These are phyloP conservation scores for Aspergillus bridgeri DNA, from an alignment of 495 filamentous ascomycete species.

Conservation along the genomic window DNA sequence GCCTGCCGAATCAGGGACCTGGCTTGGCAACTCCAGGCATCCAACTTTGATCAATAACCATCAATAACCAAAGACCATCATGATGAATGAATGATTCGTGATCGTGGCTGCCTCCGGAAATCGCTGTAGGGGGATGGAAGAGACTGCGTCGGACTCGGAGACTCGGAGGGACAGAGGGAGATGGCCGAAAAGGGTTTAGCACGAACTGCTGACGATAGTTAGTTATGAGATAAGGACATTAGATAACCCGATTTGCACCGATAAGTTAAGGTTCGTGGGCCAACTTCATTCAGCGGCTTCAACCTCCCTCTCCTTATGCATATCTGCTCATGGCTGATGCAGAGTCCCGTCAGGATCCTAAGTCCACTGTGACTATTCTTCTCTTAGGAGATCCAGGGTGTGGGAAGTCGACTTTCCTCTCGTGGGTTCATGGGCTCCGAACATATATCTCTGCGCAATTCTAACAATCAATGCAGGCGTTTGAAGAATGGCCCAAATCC, in stretches of 20 bases:
- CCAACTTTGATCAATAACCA: too few species aligned
- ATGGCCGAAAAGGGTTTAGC: background rate
- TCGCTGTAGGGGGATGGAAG: too few species aligned
- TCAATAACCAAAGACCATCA: too few species aligned
- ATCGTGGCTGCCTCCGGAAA: too few species aligned
- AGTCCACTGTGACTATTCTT: constrained; percentile 61
- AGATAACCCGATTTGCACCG: background rate
- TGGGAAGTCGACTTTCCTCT: constrained; percentile 86
- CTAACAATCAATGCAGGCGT: constrained; percentile 15
- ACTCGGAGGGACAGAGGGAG: too few species aligned
- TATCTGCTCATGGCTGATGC: background rate
- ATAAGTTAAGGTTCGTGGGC: background rate
- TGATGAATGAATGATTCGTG: too few species aligned
- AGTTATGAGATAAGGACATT: background rate
- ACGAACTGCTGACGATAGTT: background rate
- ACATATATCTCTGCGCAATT: constrained; percentile 1
- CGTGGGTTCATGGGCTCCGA: constrained; percentile 51
- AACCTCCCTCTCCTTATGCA: background rate
- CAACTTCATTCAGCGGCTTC: background rate
- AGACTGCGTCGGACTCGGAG: too few species aligned
- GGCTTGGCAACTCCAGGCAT: background rate
- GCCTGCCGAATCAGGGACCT: background rate
- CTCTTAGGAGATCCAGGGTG: constrained; percentile 76
- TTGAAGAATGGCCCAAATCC: constrained; percentile 23
- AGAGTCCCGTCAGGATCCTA: constrained; percentile 12